Evolutionary conservation across 2,329 filamentous ascomycete species (phyloP), one percentile per base, ranked within the genome.

Genomic region (Pyrenochaeta sp.): DNA sequence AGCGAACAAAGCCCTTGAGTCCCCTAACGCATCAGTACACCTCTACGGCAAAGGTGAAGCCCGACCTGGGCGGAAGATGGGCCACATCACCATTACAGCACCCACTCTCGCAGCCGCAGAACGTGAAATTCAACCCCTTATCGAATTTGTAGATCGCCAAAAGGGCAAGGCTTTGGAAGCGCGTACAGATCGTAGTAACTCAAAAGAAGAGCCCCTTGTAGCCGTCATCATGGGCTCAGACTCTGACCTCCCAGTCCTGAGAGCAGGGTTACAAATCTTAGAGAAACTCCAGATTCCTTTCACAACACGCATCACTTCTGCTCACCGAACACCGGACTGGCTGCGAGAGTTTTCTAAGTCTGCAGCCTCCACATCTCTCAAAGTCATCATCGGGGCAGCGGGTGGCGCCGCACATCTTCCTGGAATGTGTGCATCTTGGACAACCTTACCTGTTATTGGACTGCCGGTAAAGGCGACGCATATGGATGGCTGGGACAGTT

Each of bases 11-110:
- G 87, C 88, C 1, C 77, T 88, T 30, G 78, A 82, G 40, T 81
- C 83, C 47, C 84, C 83, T 37, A 85, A 82, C 49, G 85, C 84
- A 32, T 83, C 81, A 46, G 83, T 97, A 10, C 94, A 99, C 69
- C 85, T 97, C 41, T 99, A 99, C 78, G 93, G 93, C 68, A 98
- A 98, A 78, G 86, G 85, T 10, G 86, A 85, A 41, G 90, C 92
- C 21, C 91, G 92, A 66, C 91, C 91, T 4, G 90, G 91, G 30
- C 88, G 95, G 40, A 99, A 98, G 77, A 98, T 98, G 79, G 94
- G 94, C 10, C 95, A 99, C 75, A 86, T 99, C 63, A 98, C 93
- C 0, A 79, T 96, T 32, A 90, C 90, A 1, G 87, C 87, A 1
- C 81, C 84, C 11, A 87, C 85, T 0, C 86, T 93, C 70, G 79